These are phyloP conservation scores for Hymenotorrendiella dingleyae DNA, from an alignment of 2,329 filamentous ascomycete species.

Conservation along the genomic window DNA sequence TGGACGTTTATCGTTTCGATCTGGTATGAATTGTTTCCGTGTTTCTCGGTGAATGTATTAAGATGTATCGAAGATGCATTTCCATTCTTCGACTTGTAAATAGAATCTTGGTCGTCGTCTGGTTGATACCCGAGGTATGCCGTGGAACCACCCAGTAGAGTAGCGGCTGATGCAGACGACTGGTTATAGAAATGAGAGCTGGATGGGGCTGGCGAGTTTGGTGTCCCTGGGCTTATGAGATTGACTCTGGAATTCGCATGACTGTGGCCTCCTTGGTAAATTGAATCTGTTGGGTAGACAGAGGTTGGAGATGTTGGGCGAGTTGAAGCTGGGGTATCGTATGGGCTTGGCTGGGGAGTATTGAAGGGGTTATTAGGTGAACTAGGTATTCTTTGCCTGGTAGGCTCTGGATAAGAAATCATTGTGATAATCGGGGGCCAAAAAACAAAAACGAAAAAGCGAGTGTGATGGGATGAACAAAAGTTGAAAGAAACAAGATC, in stretches of 20 bases:
- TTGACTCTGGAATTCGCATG: not conserved
- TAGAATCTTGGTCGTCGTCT: not conserved
- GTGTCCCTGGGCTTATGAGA: not conserved
- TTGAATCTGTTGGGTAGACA: not conserved
- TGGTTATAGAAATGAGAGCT: not conserved
- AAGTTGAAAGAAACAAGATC: not conserved
- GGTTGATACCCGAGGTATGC: not conserved
- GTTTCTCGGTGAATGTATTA: slow-evolving; percentile 7
- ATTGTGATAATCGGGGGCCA: not conserved
- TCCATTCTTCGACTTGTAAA: not conserved
- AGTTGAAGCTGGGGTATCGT: not conserved
- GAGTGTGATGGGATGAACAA: not conserved
- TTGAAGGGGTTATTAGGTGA: not conserved
- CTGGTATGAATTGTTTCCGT: slow-evolving; percentile 7
- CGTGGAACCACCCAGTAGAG: not conserved
- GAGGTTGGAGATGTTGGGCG: not conserved
- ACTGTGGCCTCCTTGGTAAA: too few species aligned
- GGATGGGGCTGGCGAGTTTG: not conserved
- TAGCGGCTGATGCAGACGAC: not conserved
- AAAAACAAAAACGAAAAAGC: not conserved
- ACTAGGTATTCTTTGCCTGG: not conserved
- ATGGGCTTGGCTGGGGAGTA: not conserved
- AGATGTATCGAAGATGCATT: not conserved
- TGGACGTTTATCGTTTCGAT: slow-evolving; percentile 18
- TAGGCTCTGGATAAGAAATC: slow-evolving; percentile 1